phyloP scores from a whole-genome alignment of 2,329 filamentous ascomycete species.

The Tolypocladium nubicola region DNA sequence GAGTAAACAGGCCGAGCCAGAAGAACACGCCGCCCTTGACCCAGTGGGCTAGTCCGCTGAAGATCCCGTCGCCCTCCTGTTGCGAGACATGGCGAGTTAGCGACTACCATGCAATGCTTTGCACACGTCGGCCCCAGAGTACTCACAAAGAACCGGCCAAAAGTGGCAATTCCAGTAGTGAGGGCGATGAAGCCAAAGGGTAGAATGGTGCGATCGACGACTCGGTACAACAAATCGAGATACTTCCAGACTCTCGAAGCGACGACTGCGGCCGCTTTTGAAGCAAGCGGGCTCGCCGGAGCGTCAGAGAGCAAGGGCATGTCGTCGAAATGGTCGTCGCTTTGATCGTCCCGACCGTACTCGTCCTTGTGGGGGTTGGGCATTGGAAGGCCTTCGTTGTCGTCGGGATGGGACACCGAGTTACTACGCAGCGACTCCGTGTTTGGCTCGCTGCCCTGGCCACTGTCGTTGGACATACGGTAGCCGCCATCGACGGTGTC shows the following conservation, averaged over 20 bases:
- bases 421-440: slow-evolving; percentile 57
- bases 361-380: slow-evolving; percentile 30
- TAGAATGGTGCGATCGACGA: slow-evolving; percentile 67
- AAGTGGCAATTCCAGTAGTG: slow-evolving; percentile 62
- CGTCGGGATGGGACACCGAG: slow-evolving; percentile 49
- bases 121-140: not conserved
- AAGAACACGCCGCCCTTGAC: slow-evolving; percentile 94
- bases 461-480: slow-evolving; percentile 60
- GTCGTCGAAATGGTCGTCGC: slow-evolving; percentile 25
- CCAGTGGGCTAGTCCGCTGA: slow-evolving; percentile 84
- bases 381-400: slow-evolving; percentile 29
- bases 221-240: slow-evolving; percentile 49
- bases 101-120: not conserved
- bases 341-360: slow-evolving; percentile 34
- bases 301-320: slow-evolving; percentile 13
- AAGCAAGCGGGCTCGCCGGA: slow-evolving; percentile 40
- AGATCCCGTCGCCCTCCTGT: slow-evolving; percentile 58
- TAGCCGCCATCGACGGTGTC: slow-evolving; percentile 36
- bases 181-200: slow-evolving; percentile 67
- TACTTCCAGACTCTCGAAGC: slow-evolving; percentile 46
- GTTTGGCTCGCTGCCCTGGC: slow-evolving; percentile 61
- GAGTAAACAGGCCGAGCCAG: slow-evolving; percentile 78
- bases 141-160: slow-evolving; percentile 75
- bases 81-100: not conserved
- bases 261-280: slow-evolving; percentile 42